These are phyloP conservation scores for Aspergillus texensis DNA, from an alignment of 2,329 filamentous ascomycete species.

Conservation along the genomic window DNA sequence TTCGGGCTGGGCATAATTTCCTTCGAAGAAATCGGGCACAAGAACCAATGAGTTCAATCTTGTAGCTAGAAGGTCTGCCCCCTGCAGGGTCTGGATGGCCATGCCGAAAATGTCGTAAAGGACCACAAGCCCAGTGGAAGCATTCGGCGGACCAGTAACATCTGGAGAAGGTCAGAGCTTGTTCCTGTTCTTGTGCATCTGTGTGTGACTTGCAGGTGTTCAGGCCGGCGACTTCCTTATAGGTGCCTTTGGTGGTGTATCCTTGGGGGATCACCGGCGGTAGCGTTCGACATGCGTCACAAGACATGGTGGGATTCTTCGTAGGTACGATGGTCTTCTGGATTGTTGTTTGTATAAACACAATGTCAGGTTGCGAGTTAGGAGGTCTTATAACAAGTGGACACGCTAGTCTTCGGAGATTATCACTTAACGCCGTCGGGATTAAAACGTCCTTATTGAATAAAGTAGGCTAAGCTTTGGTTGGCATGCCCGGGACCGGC, in stretches of 20 bases:
- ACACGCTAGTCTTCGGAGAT: not conserved
- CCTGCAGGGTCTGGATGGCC: conserved; percentile 69
- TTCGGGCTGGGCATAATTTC: conserved; percentile 39
- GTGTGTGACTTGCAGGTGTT: conserved; percentile 52
- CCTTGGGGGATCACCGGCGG: conserved; percentile 59
- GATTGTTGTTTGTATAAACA: not conserved
- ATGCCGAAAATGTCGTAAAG: conserved; percentile 69
- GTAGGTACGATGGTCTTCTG: too few species aligned
- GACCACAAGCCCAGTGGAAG: conserved; percentile 60
- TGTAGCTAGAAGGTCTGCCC: conserved; percentile 58
- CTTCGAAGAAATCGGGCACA: conserved; percentile 49
- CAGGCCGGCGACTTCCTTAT: conserved; percentile 58
- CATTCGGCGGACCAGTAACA: conserved; percentile 52
- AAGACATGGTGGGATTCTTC: conserved; percentile 23
- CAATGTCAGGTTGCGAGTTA: not conserved
- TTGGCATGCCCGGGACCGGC: not conserved
- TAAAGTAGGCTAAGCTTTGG: not conserved
- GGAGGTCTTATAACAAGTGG: not conserved
- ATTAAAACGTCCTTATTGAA: not conserved
- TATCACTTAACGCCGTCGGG: not conserved
- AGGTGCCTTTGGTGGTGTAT: conserved; percentile 60
- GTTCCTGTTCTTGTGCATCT: not conserved
- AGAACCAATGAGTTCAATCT: conserved; percentile 45
- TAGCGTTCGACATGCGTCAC: conserved; percentile 37
- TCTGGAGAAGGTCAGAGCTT: conserved; percentile 17